Evolutionary conservation across 768 basidiomycete species (phyloP).

Genomic region (Suillus placidus): DNA sequence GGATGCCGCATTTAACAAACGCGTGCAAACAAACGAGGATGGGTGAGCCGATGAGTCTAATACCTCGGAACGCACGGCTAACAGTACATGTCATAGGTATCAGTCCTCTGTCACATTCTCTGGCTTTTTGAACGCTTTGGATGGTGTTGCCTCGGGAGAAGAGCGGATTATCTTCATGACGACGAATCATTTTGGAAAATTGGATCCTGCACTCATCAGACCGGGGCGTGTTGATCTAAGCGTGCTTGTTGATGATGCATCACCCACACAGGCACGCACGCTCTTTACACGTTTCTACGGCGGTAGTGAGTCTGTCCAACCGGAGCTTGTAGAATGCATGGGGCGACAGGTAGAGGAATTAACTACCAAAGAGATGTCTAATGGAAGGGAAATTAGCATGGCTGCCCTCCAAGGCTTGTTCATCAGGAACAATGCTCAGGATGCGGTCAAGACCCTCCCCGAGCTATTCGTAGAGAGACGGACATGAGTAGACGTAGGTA

Average conservation of each 20-base stretch:
- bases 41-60: slow-evolving; percentile 58
- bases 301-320: slow-evolving; percentile 39
- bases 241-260: slow-evolving; percentile 85
- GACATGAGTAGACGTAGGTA: slow-evolving; percentile 26
- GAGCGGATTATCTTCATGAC: slow-evolving; percentile 99
- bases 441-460: slow-evolving; percentile 54
- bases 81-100: slow-evolving; percentile 52
- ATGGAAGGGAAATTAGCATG: slow-evolving; percentile 81
- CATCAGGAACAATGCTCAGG: slow-evolving; percentile 68
- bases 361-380: slow-evolving; percentile 53
- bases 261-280: slow-evolving; percentile 71
- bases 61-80: not conserved
- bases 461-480: slow-evolving; percentile 41
- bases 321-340: slow-evolving; percentile 46
- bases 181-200: slow-evolving; percentile 88
- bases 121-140: slow-evolving; percentile 94
- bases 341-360: slow-evolving; percentile 55
- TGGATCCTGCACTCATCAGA: slow-evolving; percentile 94
- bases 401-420: slow-evolving; percentile 94
- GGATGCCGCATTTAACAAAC: slow-evolving; percentile 95
- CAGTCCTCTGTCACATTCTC: slow-evolving; percentile 97
- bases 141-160: slow-evolving; percentile 97
- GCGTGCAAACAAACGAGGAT: slow-evolving; percentile 87
- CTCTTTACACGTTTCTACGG: slow-evolving; percentile 88
- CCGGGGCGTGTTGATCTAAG: slow-evolving; percentile 93